Evolutionary conservation across 306 rosid genomes (phyloP), one percentile per base, ranked within the genome.

Genomic region (Cicer chorassanicum): DNA sequence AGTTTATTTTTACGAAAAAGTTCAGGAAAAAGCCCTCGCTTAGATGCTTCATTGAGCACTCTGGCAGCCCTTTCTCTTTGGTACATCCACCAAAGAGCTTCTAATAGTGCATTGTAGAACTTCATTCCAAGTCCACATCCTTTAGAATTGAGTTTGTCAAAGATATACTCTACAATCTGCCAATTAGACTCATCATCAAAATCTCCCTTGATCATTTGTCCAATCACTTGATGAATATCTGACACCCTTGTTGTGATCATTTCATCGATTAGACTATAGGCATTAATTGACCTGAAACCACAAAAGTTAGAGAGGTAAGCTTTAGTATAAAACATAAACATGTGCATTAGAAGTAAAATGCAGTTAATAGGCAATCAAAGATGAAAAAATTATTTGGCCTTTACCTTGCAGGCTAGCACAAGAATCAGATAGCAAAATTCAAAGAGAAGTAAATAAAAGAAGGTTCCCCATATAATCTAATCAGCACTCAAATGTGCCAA

Each of bases 111-210:
- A 73, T 92, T 95, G 81, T 92, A 90, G 86, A 92, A 90, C 76
- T 86, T 88, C 87, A 92, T 83, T 78, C 92, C 97, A 76, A 92
- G 77, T 63, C 89, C 93, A 74, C 93, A 88, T 65, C 98, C 97
- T 84, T 92, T 92, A 51, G 93, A 84, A 62, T 84, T 92, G 80
- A 95, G 88, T 84, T 88, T 95, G 87, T 95, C 99, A 81, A 95
- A 95, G 78, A 95, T 81, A 82, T 92, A 95, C 80, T 92, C 97
- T 54, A 95, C 97, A 89, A 95, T 95, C 90, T 90, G 98, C 99
- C 98, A 95, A 79, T 95, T 95, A 65, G 92, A 85, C 43, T 88
- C 97, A 40, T 94, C 99, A 60, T 94, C 99, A 68, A 86, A 92
- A 65, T 89, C 96, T 78, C 99, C 99, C 81, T 86, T 92, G 78